Base-by-base conservation (phyloP, 2,329 filamentous ascomycete genomes). In the Pseudogymnoascus sp. region DNA sequence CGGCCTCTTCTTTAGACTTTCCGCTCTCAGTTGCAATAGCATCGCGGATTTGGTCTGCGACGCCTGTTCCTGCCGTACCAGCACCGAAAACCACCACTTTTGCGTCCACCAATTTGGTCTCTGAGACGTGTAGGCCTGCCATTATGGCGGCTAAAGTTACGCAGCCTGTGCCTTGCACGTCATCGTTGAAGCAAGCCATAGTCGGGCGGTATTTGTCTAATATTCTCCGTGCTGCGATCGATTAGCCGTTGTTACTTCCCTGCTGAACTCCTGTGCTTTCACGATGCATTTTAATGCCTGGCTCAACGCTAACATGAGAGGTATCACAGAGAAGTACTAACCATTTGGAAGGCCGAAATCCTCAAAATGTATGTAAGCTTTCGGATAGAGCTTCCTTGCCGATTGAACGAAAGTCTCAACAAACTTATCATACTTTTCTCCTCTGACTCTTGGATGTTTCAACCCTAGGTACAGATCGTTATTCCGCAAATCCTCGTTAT, bases 171-270 rank as follows among this genome's bases (percentile, higher is more conserved):
- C 91, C 92, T 72, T 96, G 91, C 0, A 96, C 86, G 71, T 96
- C 91, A 63, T 96, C 92, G 69, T 96, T 96, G 79, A 96, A 96
- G 72, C 90, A 95, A 0, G 91, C 81, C 6, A 93, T 86, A 58
- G 88, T 70, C 0, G 86, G 80, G 0, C 87, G 83, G 68, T 94
- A 96, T 36, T 79, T 82, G 63, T 96, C 89, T 0, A 96, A 78
- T 2, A 96, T 82, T 3, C 89, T 82, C 31, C 88, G 80, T 0
- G 90, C 47, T 54, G 5, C 3, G 3, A 11, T 21, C 1, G 5
- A 21, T 54, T 35, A 54, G 26, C 47, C 9, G 15, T 15, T 17
- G 26, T 44, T 26, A n/a, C 2, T 24, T 13, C 17, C 5, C 10
- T 10, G 13, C 11, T 4, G 13, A 26, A 44, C 39, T 3, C 17